Evolutionary conservation across 768 basidiomycete genomes (phyloP).

Genomic region (Holtermannia corniformis): DNA sequence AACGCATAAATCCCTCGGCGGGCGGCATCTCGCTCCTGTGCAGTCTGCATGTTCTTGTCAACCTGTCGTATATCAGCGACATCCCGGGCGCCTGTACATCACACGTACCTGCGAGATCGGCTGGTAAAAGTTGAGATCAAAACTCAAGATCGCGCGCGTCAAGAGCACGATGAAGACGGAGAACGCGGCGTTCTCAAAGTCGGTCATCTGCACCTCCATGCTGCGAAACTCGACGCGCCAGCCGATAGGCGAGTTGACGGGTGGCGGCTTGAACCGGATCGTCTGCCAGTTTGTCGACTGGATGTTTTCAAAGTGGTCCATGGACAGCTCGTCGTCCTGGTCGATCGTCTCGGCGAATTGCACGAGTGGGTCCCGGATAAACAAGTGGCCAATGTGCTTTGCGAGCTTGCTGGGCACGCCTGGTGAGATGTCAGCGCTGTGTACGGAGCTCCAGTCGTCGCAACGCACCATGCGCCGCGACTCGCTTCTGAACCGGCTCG

Average conservation of each 20-base stretch:
- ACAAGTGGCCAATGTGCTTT: constrained; percentile 86
- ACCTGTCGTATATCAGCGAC: constrained; percentile 54
- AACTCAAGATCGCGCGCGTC: constrained; percentile 82
- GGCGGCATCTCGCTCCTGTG: constrained; percentile 74
- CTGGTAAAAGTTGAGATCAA: constrained; percentile 87
- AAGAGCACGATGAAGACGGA: constrained; percentile 88
- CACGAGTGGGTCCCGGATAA: constrained; percentile 94
- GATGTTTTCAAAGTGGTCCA: constrained; percentile 97
- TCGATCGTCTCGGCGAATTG: constrained; percentile 88
- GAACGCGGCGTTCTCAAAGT: constrained; percentile 98
- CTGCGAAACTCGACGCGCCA: constrained; percentile 98
- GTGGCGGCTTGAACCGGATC: constrained; percentile 94
- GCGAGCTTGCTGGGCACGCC: constrained; percentile 79
- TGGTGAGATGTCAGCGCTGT: constrained; percentile 31
- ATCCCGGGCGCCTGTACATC: neutral
- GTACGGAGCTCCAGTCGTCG: neutral
- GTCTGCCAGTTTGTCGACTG: constrained; percentile 99
- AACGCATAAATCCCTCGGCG: constrained; percentile 73
- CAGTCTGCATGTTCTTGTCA: constrained; percentile 89
- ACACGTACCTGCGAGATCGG: constrained; percentile 81
- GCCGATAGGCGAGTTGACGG: constrained; percentile 80
- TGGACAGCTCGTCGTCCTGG: constrained; percentile 77
- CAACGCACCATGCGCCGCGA: constrained; percentile 63
- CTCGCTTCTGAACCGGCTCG: constrained; percentile 58
- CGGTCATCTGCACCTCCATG: constrained; percentile 98